Conservation (phyloP, 345 rosid species). For the Tarenaya hassleriana region DNA sequence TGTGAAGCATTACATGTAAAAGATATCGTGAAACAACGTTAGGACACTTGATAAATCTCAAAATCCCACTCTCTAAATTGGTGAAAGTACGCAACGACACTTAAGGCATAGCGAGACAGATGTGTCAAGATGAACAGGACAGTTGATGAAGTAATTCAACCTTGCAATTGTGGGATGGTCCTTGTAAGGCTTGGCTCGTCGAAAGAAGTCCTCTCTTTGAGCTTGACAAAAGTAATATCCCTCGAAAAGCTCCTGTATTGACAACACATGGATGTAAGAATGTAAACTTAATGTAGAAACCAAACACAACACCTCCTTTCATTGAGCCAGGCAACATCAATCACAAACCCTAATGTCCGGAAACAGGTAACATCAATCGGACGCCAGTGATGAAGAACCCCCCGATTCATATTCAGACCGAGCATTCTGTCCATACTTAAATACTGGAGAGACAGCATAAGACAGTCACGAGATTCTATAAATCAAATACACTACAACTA, state of each 20-base stretch:
- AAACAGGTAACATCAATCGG: neutral
- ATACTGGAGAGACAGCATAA: neutral
- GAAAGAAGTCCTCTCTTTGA: slow-evolving; percentile 77
- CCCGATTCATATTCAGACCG: neutral
- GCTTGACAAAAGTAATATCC: slow-evolving; percentile 98
- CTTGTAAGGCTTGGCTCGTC: slow-evolving; percentile 75
- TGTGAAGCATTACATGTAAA: slow-evolving; percentile 22
- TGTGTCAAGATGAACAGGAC: slow-evolving; percentile 2
- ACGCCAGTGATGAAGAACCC: neutral
- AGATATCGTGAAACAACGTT: neutral
- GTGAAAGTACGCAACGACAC: slow-evolving; percentile 14
- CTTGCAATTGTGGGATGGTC: slow-evolving; percentile 72
- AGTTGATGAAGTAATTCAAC: slow-evolving; percentile 26
- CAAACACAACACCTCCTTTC: neutral
- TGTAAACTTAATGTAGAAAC: slow-evolving; percentile 1
- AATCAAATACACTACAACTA: too few relatives aligned
- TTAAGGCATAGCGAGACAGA: neutral
- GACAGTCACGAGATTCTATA: too few relatives aligned
- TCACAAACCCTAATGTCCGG: neutral
- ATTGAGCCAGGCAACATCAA: neutral
- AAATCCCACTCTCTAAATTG: neutral
- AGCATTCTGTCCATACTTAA: too few relatives aligned
- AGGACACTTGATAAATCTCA: neutral
- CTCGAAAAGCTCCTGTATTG: slow-evolving; percentile 78
- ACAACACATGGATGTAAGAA: slow-evolving; percentile 6